Evolutionary conservation across 2,329 filamentous ascomycete genomes (phyloP), one percentile per base, ranked within the genome.

Genomic region (Hymenoscyphus fructigenus): DNA sequence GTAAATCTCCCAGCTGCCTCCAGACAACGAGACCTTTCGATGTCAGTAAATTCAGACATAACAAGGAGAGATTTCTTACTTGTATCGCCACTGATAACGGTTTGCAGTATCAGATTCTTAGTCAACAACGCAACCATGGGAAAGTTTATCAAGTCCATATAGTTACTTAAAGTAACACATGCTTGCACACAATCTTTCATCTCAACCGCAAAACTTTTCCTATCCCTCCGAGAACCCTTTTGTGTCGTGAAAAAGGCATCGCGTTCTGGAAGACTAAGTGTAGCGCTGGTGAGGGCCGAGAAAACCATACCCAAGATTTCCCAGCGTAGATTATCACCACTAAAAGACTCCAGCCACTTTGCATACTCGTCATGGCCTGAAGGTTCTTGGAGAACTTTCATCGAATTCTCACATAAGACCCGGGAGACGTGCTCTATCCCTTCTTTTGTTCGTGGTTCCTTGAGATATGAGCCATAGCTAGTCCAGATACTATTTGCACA

Each of bases 1-100:
- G 74, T 0, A 75, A 70, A 34, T 80, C 78, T 41, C 76, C 77
- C 23, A 78, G 73, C 23, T 73, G 73, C 29, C 75, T 75, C 78
- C 78, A 81, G 3, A 75, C 75, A 0, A 77, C 68, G 36, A 78
- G 68, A n/a, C 75, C 78, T 79, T 36, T 32, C 10, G 0, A 63
- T 0, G 0, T 2, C 44, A 10, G 6, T 32, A 6, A 20, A n/a
- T 5, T 10, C 10, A 20, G 12, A 20, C 7, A 28, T 23, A 23
- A 20, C 4, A 38, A 38, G 36, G 15, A 26, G 7, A 20, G n/a
- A 14, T 36, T 17, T 5, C 77, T 72, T 69, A 78, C 79, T 76
- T 0, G 78, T 78, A 59, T 81, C 80, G 14, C 80, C 80, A 1
- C 71, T 71, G 9, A 79, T 68, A 0, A 80, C 69, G 0, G 79